A percentile compares a stretch with the other conserved stretches of the same genome.
These are phyloP conservation scores for Neostapfia colusana DNA, from an alignment of 176 grass and related monocot species.

Conservation along the genomic window DNA sequence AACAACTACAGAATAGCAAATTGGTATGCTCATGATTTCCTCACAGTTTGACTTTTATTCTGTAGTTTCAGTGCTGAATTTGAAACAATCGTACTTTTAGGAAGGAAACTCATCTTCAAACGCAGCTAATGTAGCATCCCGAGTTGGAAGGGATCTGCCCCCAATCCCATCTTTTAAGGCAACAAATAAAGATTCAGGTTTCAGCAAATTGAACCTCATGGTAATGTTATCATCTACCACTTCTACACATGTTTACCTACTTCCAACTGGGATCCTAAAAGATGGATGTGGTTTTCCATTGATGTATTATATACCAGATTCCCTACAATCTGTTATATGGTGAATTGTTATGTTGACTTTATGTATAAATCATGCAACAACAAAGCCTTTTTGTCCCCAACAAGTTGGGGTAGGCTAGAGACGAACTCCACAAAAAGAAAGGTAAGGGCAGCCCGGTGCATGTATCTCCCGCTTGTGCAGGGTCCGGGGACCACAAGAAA, in stretches of 20 bases:
- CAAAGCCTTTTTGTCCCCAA: not conserved
- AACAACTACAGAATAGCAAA: constrained; percentile 44
- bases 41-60: constrained; percentile 17
- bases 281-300: constrained; percentile 15
- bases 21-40: constrained; percentile 46
- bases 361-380: not conserved
- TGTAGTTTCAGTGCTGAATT: constrained; percentile 21
- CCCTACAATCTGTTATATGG: not conserved
- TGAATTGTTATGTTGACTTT: constrained; percentile 16
- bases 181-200: constrained; percentile 35
- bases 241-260: not conserved
- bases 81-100: constrained; percentile 35
- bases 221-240: constrained; percentile 36
- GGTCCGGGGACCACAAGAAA: too few relatives aligned
- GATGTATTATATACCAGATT: constrained; percentile 7
- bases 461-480: too few relatives aligned
- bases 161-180: constrained; percentile 40
- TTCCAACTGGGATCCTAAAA: not conserved
- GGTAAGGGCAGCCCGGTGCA: too few relatives aligned
- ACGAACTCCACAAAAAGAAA: too few relatives aligned
- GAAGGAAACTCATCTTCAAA: constrained; percentile 50
- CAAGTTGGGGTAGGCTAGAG: too few relatives aligned
- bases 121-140: constrained; percentile 31
- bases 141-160: constrained; percentile 41
- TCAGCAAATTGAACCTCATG: constrained; percentile 46